A percentile compares a stretch with the other conserved stretches of the same genome.
Evolutionary conservation across 1,139 yeast species (phyloP).

Genomic region (Candida pseudocylindracea): DNA sequence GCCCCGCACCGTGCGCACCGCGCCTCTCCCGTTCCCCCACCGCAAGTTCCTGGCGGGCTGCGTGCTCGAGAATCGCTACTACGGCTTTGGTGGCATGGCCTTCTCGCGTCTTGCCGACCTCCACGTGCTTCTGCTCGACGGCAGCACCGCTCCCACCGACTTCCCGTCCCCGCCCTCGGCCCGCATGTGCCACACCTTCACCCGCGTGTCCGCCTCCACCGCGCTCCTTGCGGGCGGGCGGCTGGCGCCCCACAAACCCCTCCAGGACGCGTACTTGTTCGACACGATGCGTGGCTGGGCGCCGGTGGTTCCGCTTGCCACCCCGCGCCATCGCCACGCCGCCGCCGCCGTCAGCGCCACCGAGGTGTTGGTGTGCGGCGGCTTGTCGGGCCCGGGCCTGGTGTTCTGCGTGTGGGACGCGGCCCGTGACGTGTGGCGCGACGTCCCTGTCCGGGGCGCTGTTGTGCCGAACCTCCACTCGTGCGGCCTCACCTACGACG

Average conservation of each 20-base stretch:
- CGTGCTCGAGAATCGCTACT: too few species aligned
- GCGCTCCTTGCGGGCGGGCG: constrained; percentile 48
- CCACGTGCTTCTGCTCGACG: too few species aligned
- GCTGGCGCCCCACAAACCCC: constrained; percentile 27
- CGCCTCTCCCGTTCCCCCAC: too few species aligned
- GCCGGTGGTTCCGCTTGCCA: constrained; percentile 11
- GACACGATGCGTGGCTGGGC: constrained; percentile 3
- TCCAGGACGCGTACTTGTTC: constrained; percentile 11
- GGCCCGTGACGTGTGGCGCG: too few species aligned
- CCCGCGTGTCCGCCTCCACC: constrained; percentile 8
- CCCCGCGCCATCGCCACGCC: constrained; percentile 30
- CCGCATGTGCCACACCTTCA: constrained; percentile 40
- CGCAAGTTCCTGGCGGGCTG: too few species aligned
- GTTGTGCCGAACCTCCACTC: constrained; percentile 6
- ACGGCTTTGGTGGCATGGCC: too few species aligned
- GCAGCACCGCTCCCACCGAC: too few species aligned
- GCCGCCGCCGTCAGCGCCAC: constrained; percentile 12
- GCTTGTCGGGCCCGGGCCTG: too few species aligned
- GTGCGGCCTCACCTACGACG: constrained; percentile 14
- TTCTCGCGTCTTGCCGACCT: too few species aligned
- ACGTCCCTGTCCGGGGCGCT: too few species aligned
- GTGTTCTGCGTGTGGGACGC: too few species aligned
- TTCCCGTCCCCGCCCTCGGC: constrained; percentile 9
- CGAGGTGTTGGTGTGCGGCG: constrained; percentile 26
- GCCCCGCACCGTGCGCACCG: too few species aligned